Percentiles rank a stretch among this genome's conserved stretches.
Evolutionary conservation across 306 rosid species (phyloP).

Genomic region (Rosa chinensis): DNA sequence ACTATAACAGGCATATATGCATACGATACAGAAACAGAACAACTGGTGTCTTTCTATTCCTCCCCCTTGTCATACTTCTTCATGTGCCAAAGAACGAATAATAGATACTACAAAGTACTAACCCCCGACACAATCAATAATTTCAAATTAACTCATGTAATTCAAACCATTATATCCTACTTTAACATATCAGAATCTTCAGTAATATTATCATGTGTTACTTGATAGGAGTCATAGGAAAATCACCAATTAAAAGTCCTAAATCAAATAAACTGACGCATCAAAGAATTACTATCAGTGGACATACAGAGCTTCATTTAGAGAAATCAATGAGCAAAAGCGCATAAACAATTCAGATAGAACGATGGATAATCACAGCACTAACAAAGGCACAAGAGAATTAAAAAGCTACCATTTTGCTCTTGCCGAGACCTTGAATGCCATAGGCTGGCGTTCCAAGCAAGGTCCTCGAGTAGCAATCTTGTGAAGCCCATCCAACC

Average conservation of each 20-base stretch:
- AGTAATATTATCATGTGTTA: not conserved
- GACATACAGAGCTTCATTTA: not conserved
- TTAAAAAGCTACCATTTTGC: conserved; percentile 57
- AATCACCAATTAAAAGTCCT: not conserved
- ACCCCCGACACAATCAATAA: not conserved
- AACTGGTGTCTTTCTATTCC: not conserved
- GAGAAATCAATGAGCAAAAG: not conserved
- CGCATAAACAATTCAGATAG: not conserved
- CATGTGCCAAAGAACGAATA: not conserved
- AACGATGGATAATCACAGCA: not conserved
- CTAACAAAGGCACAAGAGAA: not conserved
- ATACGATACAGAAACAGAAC: not conserved
- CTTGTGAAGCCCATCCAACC: conserved; percentile 61
- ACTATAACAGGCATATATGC: not conserved
- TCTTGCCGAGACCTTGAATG: conserved; percentile 61
- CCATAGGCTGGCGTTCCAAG: conserved; percentile 62
- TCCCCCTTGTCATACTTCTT: not conserved
- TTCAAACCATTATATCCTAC: conserved; percentile 2
- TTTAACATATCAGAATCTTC: not conserved
- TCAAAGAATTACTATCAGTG: not conserved
- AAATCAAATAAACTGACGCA: not conserved
- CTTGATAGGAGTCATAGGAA: not conserved
- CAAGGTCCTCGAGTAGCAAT: conserved; percentile 76
- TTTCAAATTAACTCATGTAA: not conserved
- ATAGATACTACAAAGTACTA: not conserved